Base-by-base conservation (phyloP, 352 stramenopile genomes). In the Globisporangium uncinulatum region DNA sequence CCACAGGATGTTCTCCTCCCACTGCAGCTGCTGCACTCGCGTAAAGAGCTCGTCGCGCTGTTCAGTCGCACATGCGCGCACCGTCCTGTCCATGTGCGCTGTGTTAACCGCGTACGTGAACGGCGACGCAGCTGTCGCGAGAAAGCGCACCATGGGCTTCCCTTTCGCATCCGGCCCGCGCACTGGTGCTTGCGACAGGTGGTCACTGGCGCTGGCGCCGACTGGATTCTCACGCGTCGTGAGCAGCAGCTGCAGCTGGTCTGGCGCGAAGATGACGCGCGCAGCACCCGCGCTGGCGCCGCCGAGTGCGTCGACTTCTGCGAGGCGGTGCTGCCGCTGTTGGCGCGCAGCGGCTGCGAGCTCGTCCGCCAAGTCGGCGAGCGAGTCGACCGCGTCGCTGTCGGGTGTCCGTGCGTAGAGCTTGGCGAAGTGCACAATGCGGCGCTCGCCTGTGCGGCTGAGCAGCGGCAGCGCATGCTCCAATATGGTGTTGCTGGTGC, bases 1-100 rank as follows among this genome's bases (percentile, higher is more conserved):
- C 83, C 85, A 95, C 9, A 90, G 62, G 24, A 95, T 93, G 47
- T 83, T 70, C 10, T 92, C 73, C 61, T 95, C 85, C 85, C 85
- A 95, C 5, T 65, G 72, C 4, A 93, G 55, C 49, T 95, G 85
- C 63, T 92, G 75, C 29, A 93, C 83, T 43, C 87, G 91, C 29
- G 87, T 68, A 55, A 92, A 95, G 41, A 91, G 62, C 14, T 71
- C 76, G 43, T 92, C 79, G 39, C 54, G 63, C n/a, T 73, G 57
- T 3, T 59, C 51, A 17, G 69, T 21, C 9, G 57, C 31, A 59
- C 64, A 13, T 2, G 7, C 34, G 10, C 7, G 34, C 24, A 29
- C 24, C 24, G 24, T 4, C 24, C 24, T 29, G 24, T 29, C 24
- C 24, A 29, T 29, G 10, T 61, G 37, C 11, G 70, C 61, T 21